Percentiles rank a stretch among this genome's conserved stretches.
phyloP scores from a whole-genome alignment of 73 alveolate species.

The Diophrys sp. region DNA sequence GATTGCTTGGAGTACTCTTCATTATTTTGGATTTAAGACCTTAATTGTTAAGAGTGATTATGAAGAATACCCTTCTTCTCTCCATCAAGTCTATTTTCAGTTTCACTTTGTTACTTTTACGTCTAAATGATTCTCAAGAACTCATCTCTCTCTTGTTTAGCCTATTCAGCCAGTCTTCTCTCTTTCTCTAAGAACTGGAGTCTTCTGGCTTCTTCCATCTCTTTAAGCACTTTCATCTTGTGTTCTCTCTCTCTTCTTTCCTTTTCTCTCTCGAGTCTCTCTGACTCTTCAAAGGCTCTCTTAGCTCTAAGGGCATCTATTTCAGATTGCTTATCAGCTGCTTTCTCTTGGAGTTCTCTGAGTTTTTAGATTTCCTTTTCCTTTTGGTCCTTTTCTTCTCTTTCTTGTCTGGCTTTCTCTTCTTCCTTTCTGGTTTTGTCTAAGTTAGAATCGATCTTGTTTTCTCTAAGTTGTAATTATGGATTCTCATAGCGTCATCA shows the following conservation, averaged over 20 bases:
- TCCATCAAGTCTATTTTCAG: slow-evolving; percentile 37
- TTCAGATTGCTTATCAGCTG: slow-evolving; percentile 77
- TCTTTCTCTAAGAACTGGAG: slow-evolving; percentile 70
- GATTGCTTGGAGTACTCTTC: slow-evolving; percentile 56
- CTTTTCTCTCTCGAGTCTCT: slow-evolving; percentile 79
- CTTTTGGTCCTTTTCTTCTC: slow-evolving; percentile 68
- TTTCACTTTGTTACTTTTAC: slow-evolving; percentile 43
- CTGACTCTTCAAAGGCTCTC: slow-evolving; percentile 82
- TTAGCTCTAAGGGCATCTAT: slow-evolving; percentile 87
- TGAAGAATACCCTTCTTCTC: slow-evolving; percentile 44
- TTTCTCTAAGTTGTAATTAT: too few relatives aligned
- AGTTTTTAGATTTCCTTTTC: slow-evolving; percentile 83
- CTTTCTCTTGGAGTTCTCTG: slow-evolving; percentile 83
- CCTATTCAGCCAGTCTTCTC: slow-evolving; percentile 65
- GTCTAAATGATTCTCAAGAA: slow-evolving; percentile 48
- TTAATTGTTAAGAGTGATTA: slow-evolving; percentile 46
- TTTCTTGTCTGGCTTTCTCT: slow-evolving; percentile 53
- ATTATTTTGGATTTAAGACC: slow-evolving; percentile 48
- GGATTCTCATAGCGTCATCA: too few relatives aligned
- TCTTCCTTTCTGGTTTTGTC: slow-evolving; percentile 75
- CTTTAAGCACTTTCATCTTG: slow-evolving; percentile 60
- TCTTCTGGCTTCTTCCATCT: slow-evolving; percentile 71
- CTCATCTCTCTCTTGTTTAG: slow-evolving; percentile 59
- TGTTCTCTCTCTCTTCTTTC: slow-evolving; percentile 71
- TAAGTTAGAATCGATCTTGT: slow-evolving; percentile 67